Evolutionary conservation across 176 grass and related monocot genomes (phyloP).

Genomic region (Musa troglodytarum): DNA sequence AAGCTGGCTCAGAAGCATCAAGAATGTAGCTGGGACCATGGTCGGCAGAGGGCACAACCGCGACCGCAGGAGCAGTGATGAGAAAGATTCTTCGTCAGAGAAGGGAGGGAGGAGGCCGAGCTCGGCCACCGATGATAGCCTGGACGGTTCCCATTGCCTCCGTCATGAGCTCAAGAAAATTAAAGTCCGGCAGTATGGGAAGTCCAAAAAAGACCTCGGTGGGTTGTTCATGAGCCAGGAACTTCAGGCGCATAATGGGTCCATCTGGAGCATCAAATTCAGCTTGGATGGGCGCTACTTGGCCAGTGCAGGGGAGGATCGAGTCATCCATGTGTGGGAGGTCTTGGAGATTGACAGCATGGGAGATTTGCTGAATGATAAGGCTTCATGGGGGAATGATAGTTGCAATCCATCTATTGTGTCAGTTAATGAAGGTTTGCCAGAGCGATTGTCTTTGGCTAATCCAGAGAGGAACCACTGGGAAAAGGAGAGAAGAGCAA

Average conservation of each 20-base stretch:
- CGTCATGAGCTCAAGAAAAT: constrained; percentile 38
- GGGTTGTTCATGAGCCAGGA: constrained; percentile 87
- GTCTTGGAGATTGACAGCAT: constrained; percentile 45
- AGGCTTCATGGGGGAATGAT: constrained; percentile 25
- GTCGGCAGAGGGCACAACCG: constrained; percentile 23
- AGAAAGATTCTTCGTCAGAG: constrained; percentile 40
- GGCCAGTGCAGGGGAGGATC: constrained; percentile 80
- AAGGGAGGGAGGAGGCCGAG: constrained; percentile 46
- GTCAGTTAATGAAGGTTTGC: constrained; percentile 37
- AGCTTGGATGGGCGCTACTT: constrained; percentile 82
- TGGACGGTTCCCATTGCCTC: constrained; percentile 38
- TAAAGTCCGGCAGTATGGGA: constrained; percentile 76
- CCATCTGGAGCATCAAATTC: constrained; percentile 84
- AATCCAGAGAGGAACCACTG: constrained; percentile 31
- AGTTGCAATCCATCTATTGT: constrained; percentile 41
- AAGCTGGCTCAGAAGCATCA: constrained; percentile 63
- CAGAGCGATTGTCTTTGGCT: constrained; percentile 39
- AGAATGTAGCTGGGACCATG: constrained; percentile 48
- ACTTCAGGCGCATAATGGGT: constrained; percentile 55
- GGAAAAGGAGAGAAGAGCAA: constrained; percentile 67
- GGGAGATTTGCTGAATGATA: constrained; percentile 35
- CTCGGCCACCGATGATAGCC: constrained; percentile 70
- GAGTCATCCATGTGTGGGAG: constrained; percentile 80
- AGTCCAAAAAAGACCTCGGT: constrained; percentile 80
- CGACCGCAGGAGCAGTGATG: constrained; percentile 26